phyloP scores from a whole-genome alignment of 2,329 filamentous ascomycete species.

The Phyllosticta citrichinensis region DNA sequence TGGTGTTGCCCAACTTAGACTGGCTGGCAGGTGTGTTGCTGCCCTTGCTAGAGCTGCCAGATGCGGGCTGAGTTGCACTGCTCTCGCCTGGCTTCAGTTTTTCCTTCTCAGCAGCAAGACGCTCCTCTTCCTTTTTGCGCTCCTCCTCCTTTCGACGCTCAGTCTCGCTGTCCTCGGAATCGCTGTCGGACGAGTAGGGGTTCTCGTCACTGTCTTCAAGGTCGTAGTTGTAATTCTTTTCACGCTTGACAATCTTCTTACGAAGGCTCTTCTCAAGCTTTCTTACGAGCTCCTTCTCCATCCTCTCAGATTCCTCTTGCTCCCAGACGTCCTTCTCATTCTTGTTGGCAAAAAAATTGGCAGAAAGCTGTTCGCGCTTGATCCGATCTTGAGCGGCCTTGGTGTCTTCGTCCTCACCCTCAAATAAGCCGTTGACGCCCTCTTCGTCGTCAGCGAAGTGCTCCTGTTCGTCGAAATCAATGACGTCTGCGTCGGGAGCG shows the following conservation, averaged over 20 bases:
- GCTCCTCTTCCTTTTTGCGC: constrained; percentile 44
- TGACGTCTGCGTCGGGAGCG: constrained; percentile 50
- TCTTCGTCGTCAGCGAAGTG: constrained; percentile 83
- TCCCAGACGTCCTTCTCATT: constrained; percentile 47
- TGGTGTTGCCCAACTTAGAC: constrained; percentile 30
- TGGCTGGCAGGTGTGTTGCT: constrained; percentile 55
- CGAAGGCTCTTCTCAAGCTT: constrained; percentile 66
- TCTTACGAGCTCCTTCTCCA: constrained; percentile 58
- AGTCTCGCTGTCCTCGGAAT: constrained; percentile 54
- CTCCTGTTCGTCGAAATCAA: constrained; percentile 57
- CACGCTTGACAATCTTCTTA: constrained; percentile 73
- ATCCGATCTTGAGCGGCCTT: constrained; percentile 55
- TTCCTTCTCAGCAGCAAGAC: constrained; percentile 37
- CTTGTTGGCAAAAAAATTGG: constrained; percentile 68
- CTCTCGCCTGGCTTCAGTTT: constrained; percentile 32
- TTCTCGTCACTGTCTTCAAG: constrained; percentile 52
- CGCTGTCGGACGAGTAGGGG: constrained; percentile 33
- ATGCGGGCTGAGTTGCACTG: constrained; percentile 27
- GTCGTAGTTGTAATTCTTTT: constrained; percentile 79
- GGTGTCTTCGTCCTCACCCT: constrained; percentile 42
- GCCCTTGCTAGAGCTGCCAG: constrained; percentile 58
- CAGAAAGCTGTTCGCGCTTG: constrained; percentile 71
- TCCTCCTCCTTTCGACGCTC: constrained; percentile 51
- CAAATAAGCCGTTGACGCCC: constrained; percentile 31
- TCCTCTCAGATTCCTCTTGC: constrained; percentile 55